Conservation (phyloP, 371 early-diverging fungal genomes). For the Choanephora cucurbitarum region DNA sequence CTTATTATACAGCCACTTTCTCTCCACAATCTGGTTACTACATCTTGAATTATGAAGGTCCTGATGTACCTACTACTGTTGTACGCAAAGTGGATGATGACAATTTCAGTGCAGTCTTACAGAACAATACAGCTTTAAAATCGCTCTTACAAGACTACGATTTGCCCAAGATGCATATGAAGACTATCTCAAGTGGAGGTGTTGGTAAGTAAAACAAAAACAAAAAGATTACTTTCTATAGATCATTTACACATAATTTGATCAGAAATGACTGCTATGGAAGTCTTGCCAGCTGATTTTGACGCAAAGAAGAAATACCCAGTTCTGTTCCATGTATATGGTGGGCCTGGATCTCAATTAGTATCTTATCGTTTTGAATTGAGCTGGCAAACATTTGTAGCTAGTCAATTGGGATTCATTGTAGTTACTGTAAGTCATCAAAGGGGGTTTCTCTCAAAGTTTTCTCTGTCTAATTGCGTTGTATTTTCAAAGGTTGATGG, state of each 20-base stretch:
- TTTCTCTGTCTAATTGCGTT: no score
- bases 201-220: constrained; percentile 37
- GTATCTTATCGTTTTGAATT: constrained; percentile 71
- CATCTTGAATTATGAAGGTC: constrained; percentile 80
- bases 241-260: constrained; percentile 3
- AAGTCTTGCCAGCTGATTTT: constrained; percentile 84
- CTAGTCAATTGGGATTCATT: constrained; percentile 62
- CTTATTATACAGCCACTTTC: constrained; percentile 74
- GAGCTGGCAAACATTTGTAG: constrained; percentile 78
- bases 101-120: constrained; percentile 53
- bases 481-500: constrained; percentile 70
- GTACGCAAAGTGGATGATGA: constrained; percentile 59
- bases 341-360: constrained; percentile 91
- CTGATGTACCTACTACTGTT: constrained; percentile 82
- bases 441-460: no score
- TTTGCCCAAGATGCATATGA: constrained; percentile 61
- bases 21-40: constrained; percentile 79
- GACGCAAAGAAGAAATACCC: constrained; percentile 73
- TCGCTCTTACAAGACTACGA: constrained; percentile 47
- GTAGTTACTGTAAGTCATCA: constrained; percentile 60
- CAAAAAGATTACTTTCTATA: neutral
- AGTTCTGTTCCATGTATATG: constrained; percentile 90
- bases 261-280: constrained; percentile 82
- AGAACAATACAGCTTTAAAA: constrained; percentile 57
- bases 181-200: constrained; percentile 58